Conservation (phyloP, 306 rosid species). For the Medicago arabica region DNA sequence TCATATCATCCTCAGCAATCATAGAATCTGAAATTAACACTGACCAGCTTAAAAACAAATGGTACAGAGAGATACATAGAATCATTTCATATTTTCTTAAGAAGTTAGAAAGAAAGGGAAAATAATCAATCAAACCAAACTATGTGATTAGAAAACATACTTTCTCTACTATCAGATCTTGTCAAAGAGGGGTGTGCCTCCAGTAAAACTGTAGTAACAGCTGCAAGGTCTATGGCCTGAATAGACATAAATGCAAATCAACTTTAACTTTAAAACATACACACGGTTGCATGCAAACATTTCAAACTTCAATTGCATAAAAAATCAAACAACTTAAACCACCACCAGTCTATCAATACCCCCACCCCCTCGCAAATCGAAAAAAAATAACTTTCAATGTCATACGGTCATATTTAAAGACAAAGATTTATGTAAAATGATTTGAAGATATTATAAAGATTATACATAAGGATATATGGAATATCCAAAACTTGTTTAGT, state of each 20-base stretch:
- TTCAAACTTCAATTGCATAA: conserved; percentile 25
- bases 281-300: background rate
- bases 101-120: background rate
- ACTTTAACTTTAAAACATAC: conserved; percentile 27
- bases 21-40: conserved; percentile 59
- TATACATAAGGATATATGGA: conserved; percentile 24
- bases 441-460: background rate
- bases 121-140: conserved; percentile 2
- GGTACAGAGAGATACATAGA: conserved; percentile 20
- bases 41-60: conserved; percentile 31
- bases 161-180: conserved; percentile 57
- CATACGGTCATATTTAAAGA: conserved; percentile 1
- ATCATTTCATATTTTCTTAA: conserved; percentile 32
- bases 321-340: conserved; percentile 15
- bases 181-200: conserved; percentile 79
- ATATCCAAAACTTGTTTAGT: conserved; percentile 21
- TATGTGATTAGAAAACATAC: conserved; percentile 50
- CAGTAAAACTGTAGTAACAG: conserved; percentile 74
- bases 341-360: conserved; percentile 2
- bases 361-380: background rate
- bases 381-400: background rate
- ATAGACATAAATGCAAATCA: conserved; percentile 38
- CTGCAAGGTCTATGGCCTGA: conserved; percentile 91
- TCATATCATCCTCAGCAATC: conserved; percentile 72
- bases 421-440: conserved; percentile 1